phyloP scores from a whole-genome alignment of 768 basidiomycete species.

The Mycena capillaripes region DNA sequence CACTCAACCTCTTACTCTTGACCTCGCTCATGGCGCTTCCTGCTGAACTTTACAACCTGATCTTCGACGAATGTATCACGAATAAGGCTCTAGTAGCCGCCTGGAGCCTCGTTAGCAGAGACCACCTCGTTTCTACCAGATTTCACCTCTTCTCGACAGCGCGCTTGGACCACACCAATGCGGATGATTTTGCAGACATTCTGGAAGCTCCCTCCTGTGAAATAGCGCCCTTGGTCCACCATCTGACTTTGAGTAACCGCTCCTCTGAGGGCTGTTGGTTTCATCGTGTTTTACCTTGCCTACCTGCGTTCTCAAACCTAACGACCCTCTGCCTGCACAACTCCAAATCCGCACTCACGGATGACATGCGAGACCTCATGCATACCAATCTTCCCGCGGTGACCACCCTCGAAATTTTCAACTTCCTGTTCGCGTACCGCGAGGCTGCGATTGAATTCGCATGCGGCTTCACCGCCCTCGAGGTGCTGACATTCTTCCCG shows the following conservation, averaged over 20 bases:
- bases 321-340: neutral
- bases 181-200: neutral
- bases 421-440: constrained; percentile 1
- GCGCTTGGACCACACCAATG: neutral
- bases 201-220: neutral
- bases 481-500: constrained; percentile 1
- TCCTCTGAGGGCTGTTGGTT: neutral
- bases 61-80: constrained; percentile 6
- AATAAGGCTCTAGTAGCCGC: neutral
- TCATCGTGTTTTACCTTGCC: neutral
- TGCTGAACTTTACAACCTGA: constrained; percentile 1
- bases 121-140: constrained; percentile 1
- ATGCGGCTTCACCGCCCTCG: neutral
- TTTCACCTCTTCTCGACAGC: constrained; percentile 8
- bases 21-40: constrained; percentile 6
- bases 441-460: constrained; percentile 2
- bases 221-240: neutral
- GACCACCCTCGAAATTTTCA: neutral
- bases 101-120: constrained; percentile 10
- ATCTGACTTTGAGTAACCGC: neutral
- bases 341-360: neutral
- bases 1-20: too few relatives aligned
- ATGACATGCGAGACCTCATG: neutral
- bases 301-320: neutral
- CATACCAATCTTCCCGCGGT: neutral